Base-by-base conservation (phyloP, 257 asterid genomes). In the Rhazya stricta region DNA sequence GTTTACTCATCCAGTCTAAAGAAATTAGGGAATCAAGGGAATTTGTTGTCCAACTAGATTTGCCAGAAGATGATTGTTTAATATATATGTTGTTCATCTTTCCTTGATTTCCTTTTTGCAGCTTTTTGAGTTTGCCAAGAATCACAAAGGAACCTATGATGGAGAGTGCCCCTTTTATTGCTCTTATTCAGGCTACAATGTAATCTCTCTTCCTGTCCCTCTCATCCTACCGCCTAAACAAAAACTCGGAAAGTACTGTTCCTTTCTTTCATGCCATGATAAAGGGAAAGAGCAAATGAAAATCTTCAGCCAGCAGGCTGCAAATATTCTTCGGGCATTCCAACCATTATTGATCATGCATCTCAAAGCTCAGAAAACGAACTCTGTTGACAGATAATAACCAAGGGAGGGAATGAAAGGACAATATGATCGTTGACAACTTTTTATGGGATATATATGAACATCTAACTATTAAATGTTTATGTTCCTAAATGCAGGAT, bases 161-260 rank as follows among this genome's bases (percentile, higher is more conserved):
- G 97, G 97, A 60, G 96, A 90, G 73, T 92, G 97, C 67, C 97
- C 97, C 61, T 92, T 90, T 88, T 92, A 92, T 76, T 92, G 96
- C 87, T 92, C 97, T 45, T 81, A n/a, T 83, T 92, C 97, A 0
- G 97, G 97, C 77, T 90, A 36, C 57, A 85, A 92, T 60, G 97
- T 90, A 88, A 68, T 23, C n/a, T 74, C 53, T 53, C 48, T 61
- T 61, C 50, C 53, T 72, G 61, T 57, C 34, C 23, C 42, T 10
- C 48, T 61, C 29, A 15, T 13, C 11, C 4, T 27, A 25, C 60
- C 25, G n/a, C 1, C 11, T 13, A 21, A 23, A 62, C 3, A 11
- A 10, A 27, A 27, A 27, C 23, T 18, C 67, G 25, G 10, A 60
- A 60, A 27, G n/a, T 29, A 15, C 42, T 43, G 15, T 51, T 66